A percentile compares a stretch with the other conserved stretches of the same genome.
Conservation (phyloP, 78 protist species). For the Speleostelium caveatum region DNA sequence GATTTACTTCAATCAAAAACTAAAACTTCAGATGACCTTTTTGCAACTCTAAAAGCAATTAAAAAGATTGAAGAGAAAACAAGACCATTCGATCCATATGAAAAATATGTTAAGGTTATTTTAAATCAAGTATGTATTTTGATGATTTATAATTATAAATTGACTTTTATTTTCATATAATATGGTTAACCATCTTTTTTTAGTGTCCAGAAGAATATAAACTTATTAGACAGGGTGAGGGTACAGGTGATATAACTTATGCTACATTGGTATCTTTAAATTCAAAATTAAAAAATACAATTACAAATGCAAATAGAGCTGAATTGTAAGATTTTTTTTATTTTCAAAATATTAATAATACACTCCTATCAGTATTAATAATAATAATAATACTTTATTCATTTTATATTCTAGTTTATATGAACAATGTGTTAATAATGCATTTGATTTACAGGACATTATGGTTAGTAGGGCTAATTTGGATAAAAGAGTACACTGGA, state of each 20-base stretch:
- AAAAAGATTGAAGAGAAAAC: constrained; percentile 26
- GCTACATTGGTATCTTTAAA: constrained; percentile 37
- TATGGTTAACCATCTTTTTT: neutral
- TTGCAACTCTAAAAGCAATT: constrained; percentile 9
- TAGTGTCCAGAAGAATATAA: constrained; percentile 59
- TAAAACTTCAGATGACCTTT: constrained; percentile 51
- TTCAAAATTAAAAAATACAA: constrained; percentile 15
- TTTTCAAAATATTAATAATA: too few relatives aligned
- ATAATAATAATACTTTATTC: neutral
- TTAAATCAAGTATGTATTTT: neutral
- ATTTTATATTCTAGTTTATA: neutral
- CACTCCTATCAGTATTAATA: neutral
- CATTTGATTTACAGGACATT: constrained; percentile 74
- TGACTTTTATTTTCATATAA: neutral
- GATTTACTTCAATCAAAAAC: constrained; percentile 23
- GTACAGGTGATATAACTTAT: constrained; percentile 32
- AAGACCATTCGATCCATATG: constrained; percentile 43
- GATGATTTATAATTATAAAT: neutral
- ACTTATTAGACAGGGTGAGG: constrained; percentile 40
- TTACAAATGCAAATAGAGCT: neutral
- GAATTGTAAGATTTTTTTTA: constrained; percentile 13
- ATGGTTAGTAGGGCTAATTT: neutral
- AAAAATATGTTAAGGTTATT: constrained; percentile 42
- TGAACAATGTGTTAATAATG: constrained; percentile 29
- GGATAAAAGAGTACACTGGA: constrained; percentile 31